Percentiles rank a stretch among this genome's conserved stretches.
These are phyloP conservation scores for Exobasidium rhododendri DNA, from an alignment of 1,284 basidiomycete genomes.

Conservation along the genomic window DNA sequence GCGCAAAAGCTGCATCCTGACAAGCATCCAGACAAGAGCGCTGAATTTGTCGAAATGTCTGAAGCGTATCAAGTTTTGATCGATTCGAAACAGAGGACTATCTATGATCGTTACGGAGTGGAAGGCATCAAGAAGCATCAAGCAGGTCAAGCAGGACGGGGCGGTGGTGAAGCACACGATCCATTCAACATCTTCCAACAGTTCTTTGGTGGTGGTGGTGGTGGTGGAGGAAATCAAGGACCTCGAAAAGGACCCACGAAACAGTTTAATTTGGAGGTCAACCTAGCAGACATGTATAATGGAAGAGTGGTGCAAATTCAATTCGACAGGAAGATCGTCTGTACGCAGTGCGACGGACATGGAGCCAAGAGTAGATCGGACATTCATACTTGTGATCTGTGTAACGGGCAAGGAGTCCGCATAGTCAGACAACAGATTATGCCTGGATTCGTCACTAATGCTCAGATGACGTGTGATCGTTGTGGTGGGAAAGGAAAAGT, in stretches of 20 bases:
- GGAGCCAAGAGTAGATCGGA: constrained; percentile 47
- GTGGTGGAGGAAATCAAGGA: constrained; percentile 23
- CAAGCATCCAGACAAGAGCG: constrained; percentile 52
- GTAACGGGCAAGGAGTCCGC: constrained; percentile 43
- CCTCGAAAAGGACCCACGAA: constrained; percentile 45
- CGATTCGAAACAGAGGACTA: constrained; percentile 42
- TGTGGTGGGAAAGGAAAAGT: constrained; percentile 45
- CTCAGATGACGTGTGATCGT: constrained; percentile 38
- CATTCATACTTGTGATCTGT: constrained; percentile 46
- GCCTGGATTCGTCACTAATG: constrained; percentile 52
- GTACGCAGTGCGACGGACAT: constrained; percentile 48
- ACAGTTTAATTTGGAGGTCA: constrained; percentile 45
- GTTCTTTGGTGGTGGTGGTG: constrained; percentile 50
- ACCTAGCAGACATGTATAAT: constrained; percentile 44
- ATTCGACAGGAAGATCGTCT: constrained; percentile 46
- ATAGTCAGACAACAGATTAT: constrained; percentile 53
- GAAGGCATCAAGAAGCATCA: constrained; percentile 53
- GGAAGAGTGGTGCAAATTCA: constrained; percentile 40
- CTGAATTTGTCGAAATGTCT: constrained; percentile 57
- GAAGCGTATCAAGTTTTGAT: constrained; percentile 52
- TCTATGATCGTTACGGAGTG: constrained; percentile 49
- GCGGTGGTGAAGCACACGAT: constrained; percentile 25
- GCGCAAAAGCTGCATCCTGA: constrained; percentile 53
- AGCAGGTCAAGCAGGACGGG: constrained; percentile 17
- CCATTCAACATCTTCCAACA: constrained; percentile 51